phyloP scores from a whole-genome alignment of 2,329 filamentous ascomycete species.

The Chalara sp. region DNA sequence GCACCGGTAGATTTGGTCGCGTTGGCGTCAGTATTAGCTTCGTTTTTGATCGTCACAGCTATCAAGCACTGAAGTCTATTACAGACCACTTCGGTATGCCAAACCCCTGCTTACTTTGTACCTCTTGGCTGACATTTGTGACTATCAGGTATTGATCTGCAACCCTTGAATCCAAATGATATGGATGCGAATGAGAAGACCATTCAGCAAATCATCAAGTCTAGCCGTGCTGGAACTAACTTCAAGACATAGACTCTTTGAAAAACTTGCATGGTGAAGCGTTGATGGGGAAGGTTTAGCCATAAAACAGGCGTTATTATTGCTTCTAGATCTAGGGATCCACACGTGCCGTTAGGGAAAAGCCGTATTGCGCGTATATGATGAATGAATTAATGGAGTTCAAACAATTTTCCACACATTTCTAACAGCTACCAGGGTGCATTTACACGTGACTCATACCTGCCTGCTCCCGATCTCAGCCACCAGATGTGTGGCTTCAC shows the following conservation, averaged over 20 bases:
- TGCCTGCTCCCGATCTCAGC: too few relatives aligned
- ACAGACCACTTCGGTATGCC: slow-evolving; percentile 59
- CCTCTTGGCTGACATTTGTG: too few relatives aligned
- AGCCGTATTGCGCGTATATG: background rate
- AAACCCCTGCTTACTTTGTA: too few relatives aligned
- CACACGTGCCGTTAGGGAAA: background rate
- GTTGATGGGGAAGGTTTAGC: too few relatives aligned
- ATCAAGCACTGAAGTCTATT: slow-evolving; percentile 72
- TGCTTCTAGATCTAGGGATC: background rate
- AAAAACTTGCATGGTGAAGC: too few relatives aligned
- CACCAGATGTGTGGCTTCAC: too few relatives aligned
- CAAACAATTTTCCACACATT: too few relatives aligned
- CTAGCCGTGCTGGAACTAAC: slow-evolving; percentile 50
- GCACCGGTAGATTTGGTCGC: slow-evolving; percentile 92
- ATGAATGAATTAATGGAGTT: background rate
- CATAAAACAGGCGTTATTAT: slow-evolving; percentile 1
- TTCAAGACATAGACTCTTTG: slow-evolving; percentile 21
- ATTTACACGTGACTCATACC: too few relatives aligned
- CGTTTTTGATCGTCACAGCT: slow-evolving; percentile 80
- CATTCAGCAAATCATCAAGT: slow-evolving; percentile 77
- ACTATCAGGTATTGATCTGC: slow-evolving; percentile 54
- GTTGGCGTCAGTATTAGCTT: slow-evolving; percentile 95
- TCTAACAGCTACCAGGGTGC: too few relatives aligned
- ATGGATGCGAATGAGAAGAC: slow-evolving; percentile 85
- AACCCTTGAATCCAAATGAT: slow-evolving; percentile 75